Conservation (phyloP, 164 flowering plant species). For the Vitis cinerea region DNA sequence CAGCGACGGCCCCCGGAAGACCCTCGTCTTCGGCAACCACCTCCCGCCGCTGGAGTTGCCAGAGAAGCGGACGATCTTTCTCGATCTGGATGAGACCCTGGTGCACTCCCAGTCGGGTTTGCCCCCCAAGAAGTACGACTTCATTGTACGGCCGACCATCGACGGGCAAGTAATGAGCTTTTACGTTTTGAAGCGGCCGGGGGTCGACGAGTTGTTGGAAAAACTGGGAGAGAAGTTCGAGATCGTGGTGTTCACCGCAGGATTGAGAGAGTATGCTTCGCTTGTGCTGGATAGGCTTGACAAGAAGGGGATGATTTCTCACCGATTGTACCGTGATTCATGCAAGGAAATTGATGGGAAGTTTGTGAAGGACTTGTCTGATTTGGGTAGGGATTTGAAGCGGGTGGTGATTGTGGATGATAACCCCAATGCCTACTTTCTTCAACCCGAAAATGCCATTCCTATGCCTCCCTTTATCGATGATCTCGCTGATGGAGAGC, state of each 20-base stretch:
- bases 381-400: conserved; percentile 68
- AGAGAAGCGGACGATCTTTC: conserved; percentile 52
- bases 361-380: conserved; percentile 75
- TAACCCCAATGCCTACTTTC: conserved; percentile 58
- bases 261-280: conserved; percentile 73
- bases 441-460: conserved; percentile 76
- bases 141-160: conserved; percentile 65
- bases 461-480: conserved; percentile 57
- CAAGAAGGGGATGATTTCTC: conserved; percentile 41
- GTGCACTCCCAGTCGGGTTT: conserved; percentile 60
- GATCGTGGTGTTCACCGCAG: conserved; percentile 84
- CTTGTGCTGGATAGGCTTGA: conserved; percentile 69
- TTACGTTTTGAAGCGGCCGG: conserved; percentile 79
- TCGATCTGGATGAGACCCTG: conserved; percentile 86
- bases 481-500: conserved; percentile 62
- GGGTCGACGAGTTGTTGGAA: conserved; percentile 61
- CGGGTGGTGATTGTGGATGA: conserved; percentile 77
- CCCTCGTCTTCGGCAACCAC: conserved; percentile 13
- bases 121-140: conserved; percentile 67
- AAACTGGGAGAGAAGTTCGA: conserved; percentile 46
- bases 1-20: neutral
- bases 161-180: conserved; percentile 51
- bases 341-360: conserved; percentile 63
- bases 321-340: conserved; percentile 75
- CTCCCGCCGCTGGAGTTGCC: conserved; percentile 45